phyloP scores from a whole-genome alignment of 179 eudicot genomes.

The Beta lomatogona region DNA sequence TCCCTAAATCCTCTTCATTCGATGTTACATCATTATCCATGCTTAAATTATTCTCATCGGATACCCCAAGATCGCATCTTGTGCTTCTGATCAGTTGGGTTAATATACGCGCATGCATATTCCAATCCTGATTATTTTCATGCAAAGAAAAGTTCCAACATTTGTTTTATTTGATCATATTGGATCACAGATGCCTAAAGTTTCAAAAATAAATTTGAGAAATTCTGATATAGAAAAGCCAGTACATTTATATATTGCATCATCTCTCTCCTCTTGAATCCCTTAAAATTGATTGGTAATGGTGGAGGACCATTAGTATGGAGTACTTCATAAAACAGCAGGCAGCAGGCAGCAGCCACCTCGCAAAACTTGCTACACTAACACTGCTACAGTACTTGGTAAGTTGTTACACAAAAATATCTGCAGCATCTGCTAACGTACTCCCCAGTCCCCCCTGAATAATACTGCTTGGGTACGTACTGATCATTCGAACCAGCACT shows the following conservation, averaged over 20 bases:
- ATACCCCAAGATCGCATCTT: too few species aligned
- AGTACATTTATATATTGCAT: neutral
- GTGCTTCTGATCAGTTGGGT: too few species aligned
- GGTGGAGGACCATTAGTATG: constrained; percentile 9
- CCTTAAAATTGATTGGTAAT: neutral
- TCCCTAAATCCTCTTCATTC: too few species aligned
- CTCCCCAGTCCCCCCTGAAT: neutral
- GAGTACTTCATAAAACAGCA: too few species aligned
- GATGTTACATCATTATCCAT: too few species aligned
- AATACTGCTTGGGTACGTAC: neutral
- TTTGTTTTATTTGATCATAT: too few species aligned
- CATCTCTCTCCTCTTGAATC: neutral
- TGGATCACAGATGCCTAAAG: neutral
- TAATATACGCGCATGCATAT: too few species aligned
- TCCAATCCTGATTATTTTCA: too few species aligned
- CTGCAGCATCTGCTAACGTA: neutral
- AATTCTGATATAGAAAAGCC: neutral
- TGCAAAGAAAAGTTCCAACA: too few species aligned
- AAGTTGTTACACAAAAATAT: neutral
- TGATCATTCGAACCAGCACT: neutral
- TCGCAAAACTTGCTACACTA: too few species aligned
- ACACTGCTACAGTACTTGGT: neutral
- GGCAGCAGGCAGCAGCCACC: too few species aligned
- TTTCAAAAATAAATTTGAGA: neutral
- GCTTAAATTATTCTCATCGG: too few species aligned